A percentile compares a stretch with the other conserved stretches of the same genome.
These are phyloP conservation scores for Colletotrichum orchidophilum DNA, from an alignment of 2,329 filamentous ascomycete genomes.

Conservation along the genomic window DNA sequence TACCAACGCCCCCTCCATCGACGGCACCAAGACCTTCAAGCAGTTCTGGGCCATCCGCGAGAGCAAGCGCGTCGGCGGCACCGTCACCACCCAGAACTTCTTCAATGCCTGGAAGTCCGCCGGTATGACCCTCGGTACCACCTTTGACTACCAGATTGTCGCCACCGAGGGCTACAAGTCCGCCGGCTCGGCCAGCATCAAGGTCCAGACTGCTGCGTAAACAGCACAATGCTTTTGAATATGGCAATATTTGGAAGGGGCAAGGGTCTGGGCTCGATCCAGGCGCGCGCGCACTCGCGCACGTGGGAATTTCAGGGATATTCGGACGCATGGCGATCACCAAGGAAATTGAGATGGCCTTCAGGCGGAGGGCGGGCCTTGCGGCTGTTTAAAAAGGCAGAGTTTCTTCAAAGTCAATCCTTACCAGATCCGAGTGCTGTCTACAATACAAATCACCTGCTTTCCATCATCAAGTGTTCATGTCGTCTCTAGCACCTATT, in stretches of 20 bases:
- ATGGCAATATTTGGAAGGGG: neutral
- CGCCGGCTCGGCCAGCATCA: slow-evolving; percentile 57
- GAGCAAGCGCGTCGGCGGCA: slow-evolving; percentile 59
- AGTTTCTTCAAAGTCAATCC: neutral
- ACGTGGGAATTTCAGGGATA: neutral
- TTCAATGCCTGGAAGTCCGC: slow-evolving; percentile 61
- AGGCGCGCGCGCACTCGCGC: neutral
- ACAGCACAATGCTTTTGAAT: neutral
- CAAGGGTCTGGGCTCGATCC: neutral
- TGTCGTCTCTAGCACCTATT: neutral
- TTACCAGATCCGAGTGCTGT: neutral
- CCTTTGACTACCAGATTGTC: slow-evolving; percentile 62
- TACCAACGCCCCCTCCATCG: slow-evolving; percentile 56
- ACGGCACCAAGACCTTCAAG: slow-evolving; percentile 59
- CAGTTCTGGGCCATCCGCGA: slow-evolving; percentile 63
- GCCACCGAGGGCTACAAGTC: slow-evolving; percentile 64
- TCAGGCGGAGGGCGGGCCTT: neutral
- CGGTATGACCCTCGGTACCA: slow-evolving; percentile 58
- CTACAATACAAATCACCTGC: neutral
- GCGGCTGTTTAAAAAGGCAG: neutral
- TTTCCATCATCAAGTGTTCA: neutral
- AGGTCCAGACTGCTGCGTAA: slow-evolving; percentile 43
- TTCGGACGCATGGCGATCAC: neutral
- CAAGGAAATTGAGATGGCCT: neutral
- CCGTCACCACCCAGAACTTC: slow-evolving; percentile 59